phyloP scores from a whole-genome alignment of 169 alveolate genomes.

The Plasmodium malariae region DNA sequence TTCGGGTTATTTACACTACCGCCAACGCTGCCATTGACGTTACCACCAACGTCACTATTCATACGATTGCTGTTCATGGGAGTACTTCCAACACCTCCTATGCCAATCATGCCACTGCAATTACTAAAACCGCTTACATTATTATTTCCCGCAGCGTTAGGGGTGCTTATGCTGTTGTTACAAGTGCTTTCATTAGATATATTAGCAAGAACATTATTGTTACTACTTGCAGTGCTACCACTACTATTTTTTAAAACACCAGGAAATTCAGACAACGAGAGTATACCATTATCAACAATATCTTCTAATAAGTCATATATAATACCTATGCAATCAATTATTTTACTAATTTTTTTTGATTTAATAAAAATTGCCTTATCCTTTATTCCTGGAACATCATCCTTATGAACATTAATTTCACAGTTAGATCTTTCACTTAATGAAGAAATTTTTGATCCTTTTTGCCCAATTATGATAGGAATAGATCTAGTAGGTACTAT shows the following conservation, averaged over 20 bases:
- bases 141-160: not conserved
- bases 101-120: not conserved
- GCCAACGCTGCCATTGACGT: not conserved
- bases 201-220: not conserved
- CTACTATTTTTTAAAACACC: conserved; percentile 48
- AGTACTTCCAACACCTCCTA: not conserved
- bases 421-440: conserved; percentile 55
- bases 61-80: not conserved
- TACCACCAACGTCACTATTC: not conserved
- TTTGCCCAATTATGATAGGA: conserved; percentile 69
- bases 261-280: conserved; percentile 53
- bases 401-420: conserved; percentile 73
- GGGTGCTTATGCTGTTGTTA: not conserved
- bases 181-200: not conserved
- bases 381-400: conserved; percentile 73
- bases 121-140: not conserved
- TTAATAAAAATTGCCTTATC: conserved; percentile 72
- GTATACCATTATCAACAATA: conserved; percentile 60
- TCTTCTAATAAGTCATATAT: conserved; percentile 62
- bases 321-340: conserved; percentile 64
- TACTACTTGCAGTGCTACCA: not conserved
- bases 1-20: not conserved
- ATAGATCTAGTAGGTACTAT: conserved; percentile 74
- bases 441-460: conserved; percentile 62
- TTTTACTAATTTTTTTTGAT: conserved; percentile 45